Evolutionary conservation across 208 protist genomes (phyloP).

Genomic region (Trypanosoma theileri): DNA sequence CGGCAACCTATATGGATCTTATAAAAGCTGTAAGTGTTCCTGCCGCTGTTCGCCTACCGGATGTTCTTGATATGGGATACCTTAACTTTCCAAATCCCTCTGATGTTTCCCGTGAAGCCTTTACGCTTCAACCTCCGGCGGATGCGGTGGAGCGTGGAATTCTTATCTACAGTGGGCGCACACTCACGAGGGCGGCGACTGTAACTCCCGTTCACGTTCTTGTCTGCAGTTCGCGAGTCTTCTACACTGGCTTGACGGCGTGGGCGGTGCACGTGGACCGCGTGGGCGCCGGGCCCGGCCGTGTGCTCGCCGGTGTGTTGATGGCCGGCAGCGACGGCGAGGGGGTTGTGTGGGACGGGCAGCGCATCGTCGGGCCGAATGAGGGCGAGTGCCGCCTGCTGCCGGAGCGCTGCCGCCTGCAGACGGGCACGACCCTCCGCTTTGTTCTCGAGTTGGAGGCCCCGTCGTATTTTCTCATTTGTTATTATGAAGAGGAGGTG

Average conservation of each 20-base stretch:
- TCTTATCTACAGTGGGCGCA: constrained; percentile 34
- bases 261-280: constrained; percentile 35
- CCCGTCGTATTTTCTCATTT: constrained; percentile 30
- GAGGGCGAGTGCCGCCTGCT: constrained; percentile 27
- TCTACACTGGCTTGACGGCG: constrained; percentile 25
- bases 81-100: constrained; percentile 31
- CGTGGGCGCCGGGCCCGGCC: constrained; percentile 25
- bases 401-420: constrained; percentile 15
- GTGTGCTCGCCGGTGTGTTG: constrained; percentile 30
- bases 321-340: constrained; percentile 31
- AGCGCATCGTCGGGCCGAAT: constrained; percentile 33
- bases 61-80: constrained; percentile 31
- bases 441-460: constrained; percentile 32
- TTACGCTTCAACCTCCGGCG: constrained; percentile 21
- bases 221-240: constrained; percentile 26
- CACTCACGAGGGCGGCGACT: constrained; percentile 24
- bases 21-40: constrained; percentile 27
- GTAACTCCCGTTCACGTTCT: constrained; percentile 19
- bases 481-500: constrained; percentile 27
- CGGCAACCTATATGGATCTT: constrained; percentile 31
- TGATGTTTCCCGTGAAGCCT: constrained; percentile 16
- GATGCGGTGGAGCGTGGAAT: constrained; percentile 25
- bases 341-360: constrained; percentile 41
- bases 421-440: constrained; percentile 22
- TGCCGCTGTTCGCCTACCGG: constrained; percentile 20